Base-by-base conservation (phyloP, 305 asterid genomes). In the Striga hermonthica region DNA sequence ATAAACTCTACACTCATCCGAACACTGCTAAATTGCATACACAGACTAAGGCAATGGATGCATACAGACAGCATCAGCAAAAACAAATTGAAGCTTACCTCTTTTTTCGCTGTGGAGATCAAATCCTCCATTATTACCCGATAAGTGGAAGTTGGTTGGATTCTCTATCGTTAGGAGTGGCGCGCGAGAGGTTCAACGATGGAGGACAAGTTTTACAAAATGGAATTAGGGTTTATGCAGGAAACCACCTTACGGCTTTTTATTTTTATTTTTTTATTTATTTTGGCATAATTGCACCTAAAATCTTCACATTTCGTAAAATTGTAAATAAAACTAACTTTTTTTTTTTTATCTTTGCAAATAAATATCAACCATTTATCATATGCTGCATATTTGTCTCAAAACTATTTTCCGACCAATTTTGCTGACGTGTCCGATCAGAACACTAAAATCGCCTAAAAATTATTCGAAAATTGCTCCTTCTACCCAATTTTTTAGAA, bases 81-180 rank as follows among this genome's bases (percentile, higher is more conserved):
- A 54, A 28, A 66, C 36, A 37, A 50, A 12, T 36, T 11, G 50
- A 55, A 48, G 52, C 4, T 39, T 57, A 85, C 92, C 83, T 88
- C 88, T 63, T 79, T 83, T 36, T 72, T 76, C 1, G 76, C 79
- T 28, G 82, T 57, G 64, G 77, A 74, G 28, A 84, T 67, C 70
- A 67, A 62, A 43, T 74, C 74, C 4, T 81, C 95, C 89, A 85
- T 80, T 44, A 58, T 65, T 63, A 65, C 34, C 14, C 11, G 12
- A 14, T 66, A 7, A 49, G 10, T 28, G 35, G 35, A 39, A 22
- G 38, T 70, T 16, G 31, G 31, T 22, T 22, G 31, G 31, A 22
- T 22, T 16, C 12, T 9, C 11, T 22, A 22, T 22, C 31, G 31
- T 22, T 9, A 4, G 22, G 14, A 16, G 49, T n/a, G 15, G 50